Evolutionary conservation across 768 basidiomycete species (phyloP), one percentile per base, ranked within the genome.

Genomic region (Termitomyces sp.): DNA sequence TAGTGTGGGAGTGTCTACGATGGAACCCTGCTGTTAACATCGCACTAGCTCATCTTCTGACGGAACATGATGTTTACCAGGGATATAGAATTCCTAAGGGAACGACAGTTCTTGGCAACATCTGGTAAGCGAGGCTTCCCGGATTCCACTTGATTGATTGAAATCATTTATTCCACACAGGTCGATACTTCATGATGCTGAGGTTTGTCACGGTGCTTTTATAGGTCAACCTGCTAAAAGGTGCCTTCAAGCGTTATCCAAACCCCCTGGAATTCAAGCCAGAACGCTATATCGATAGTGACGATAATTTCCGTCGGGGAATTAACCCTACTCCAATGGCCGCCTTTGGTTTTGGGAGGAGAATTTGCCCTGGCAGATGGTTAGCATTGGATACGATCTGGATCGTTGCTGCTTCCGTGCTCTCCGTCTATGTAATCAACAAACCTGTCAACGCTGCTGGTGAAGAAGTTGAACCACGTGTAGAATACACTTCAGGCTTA

Each of bases 1-100:
- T 78, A 32, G 58, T 63, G 0, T 74, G 76, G 55, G 77, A 77
- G 58, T 64, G 72, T n/a, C n/a, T n/a, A n/a, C n/a, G n/a, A n/a
- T n/a, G n/a, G n/a, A n/a, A n/a, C n/a, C n/a, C n/a, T n/a, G 2
- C 47, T 74, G n/a, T n/a, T 75, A 53, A 56, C 20, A 60, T 53
- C 46, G 59, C 49, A 14, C 18, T 58, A 4, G 56, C 52, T 8
- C 60, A 61, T 52, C 36, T 54, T 32, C 32, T 50, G 10, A 61
- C 52, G 14, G 54, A 47, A n/a, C 46, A 61, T 31, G 60, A 61
- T 47, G 42, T 55, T n/a, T 59, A 61, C 41, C 32, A 50, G 4
- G 60, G 60, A 4, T 61, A 59, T 41, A 44, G 57, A 29, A 61
- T 61, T n/a, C 60, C 60, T 8, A 61, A 61, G 27, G 60, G 60